Evolutionary conservation across 2,329 filamentous ascomycete genomes (phyloP), one percentile per base, ranked within the genome.

Genomic region (Fusarium verrucosum): DNA sequence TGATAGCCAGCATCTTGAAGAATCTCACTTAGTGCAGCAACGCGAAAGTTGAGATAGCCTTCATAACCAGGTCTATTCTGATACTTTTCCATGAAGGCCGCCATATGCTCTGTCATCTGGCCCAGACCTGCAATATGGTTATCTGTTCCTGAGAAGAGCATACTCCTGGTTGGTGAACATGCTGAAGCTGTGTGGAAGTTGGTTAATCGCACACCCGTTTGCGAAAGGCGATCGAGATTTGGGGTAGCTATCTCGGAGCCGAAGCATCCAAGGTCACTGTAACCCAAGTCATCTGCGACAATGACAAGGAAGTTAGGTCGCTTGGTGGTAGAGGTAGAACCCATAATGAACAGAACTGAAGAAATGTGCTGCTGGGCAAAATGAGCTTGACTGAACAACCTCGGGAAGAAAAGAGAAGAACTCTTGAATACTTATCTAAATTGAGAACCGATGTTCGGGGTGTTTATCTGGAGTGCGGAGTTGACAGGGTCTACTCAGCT

Each of bases 91-190:
- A 41, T 40, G 22, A 41, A 50, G 22, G 44, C 50, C 10, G 44
- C 28, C 26, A 54, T 50, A 19, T 51, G 38, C 74, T 86, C 83
- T 42, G 82, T 80, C 66, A 87, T 74, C 58, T 84, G 84, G 0
- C 85, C 85, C 1, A 87, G 74, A 1, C 85, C 80, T 6, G 80
- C 80, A 46, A 83, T 82, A 56, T 83, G 83, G 64, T 86, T 81
- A 59, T 87, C 83, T 1, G 84, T 87, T 9, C 85, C 85, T 1
- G 83, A 85, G 77, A 87, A 82, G 56, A 87, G 79, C 85, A 87
- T 87, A 38, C 82, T 80, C 36, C 85, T 74, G 5, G 82, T 85
- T 6, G 85, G 85, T 50, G 84, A 86, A 71, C 84, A 87, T 55
- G 85, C 84, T 17, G 85, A 82, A 1, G 85, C 85, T 1, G 84